Base-by-base conservation (phyloP, 2,329 filamentous ascomycete genomes). In the Chaetothyriales sp. region DNA sequence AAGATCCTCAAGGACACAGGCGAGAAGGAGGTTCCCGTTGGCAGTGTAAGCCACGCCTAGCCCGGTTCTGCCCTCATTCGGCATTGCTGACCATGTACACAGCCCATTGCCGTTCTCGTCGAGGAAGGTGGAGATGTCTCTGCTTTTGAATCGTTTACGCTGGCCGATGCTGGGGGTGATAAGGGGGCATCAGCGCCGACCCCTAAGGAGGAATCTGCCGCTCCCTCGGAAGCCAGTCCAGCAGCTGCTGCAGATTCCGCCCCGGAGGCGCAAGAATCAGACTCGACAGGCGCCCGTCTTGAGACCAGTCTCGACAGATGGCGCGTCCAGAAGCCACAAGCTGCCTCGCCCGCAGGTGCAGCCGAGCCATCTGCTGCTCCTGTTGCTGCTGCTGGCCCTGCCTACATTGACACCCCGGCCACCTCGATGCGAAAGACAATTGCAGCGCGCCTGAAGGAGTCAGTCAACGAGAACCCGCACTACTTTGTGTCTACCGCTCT, bases 351-450 rank as follows among this genome's bases (percentile, higher is more conserved):
- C 57, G 68, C 67, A 26, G 69, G 67, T 52, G 67, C 70, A 49
- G 60, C 73, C 43, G 64, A 73, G 48, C 63, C 72, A 42, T 69
- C 68, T 51, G 66, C 70, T 50, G 59, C 73, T 44, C 64, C 73
- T 47, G 64, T 72, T 28, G 70, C 73, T 45, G 70, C 73, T 49
- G 71, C 78, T 48, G 71, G 78, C 53, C 76, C 86, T 54, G 71
- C 77, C 53, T 96, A 85, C 71, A 82, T 88, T 70, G 92, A 98
- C 66, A 79, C 79, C 55, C 86, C 88, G 57, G 79, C 89, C 61
- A 84, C 77, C 64, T 84, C 84, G 68, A 98, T 98, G 92, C 89
- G 92, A 76, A 96, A 95, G 81, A 89, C 86, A 60, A 98, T 98
- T 68, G 92, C 92, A 69, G 81, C 73, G 70, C 87, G 92, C 61